Evolutionary conservation across 768 basidiomycete genomes (phyloP), one percentile per base, ranked within the genome.

Genomic region (Royoungia palumana): DNA sequence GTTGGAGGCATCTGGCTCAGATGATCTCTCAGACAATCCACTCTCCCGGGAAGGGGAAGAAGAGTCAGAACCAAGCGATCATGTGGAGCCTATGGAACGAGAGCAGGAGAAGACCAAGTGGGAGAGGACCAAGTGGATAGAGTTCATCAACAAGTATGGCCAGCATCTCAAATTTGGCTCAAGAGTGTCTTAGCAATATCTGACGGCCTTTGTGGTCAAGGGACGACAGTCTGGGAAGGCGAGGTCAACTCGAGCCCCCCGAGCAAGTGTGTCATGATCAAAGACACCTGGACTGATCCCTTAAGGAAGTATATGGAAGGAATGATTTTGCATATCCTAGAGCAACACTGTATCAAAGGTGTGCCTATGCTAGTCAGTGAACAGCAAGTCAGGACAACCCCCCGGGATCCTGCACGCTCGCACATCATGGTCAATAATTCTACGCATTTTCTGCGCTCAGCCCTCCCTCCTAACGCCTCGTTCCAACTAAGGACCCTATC

Each of bases 251-350:
- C 8, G 8, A 4, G 4, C 5, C 5, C 4, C 8, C 24, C 4
- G 8, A 8, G 4, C 24, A 25, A 25, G 24, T 25, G 4, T n/a
- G 41, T 47, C 0, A 25, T 28, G 11, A 28, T 55, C n/a, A 55
- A 55, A 30, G 46, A 51, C 34, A 25, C 32, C 6, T 55, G 49
- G 49, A 47, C 47, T 13, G 37, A 47, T 19, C 32, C 36, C 5
- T 35, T 37, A 3, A 10, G 46, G 17, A 44, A 34, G 19, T 45
- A 43, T 3, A 47, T 37, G 1, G 44, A 55, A 35, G 40, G 41
- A 4, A 20, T 9, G 13, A 55, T 55, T 6, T 20, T 55, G 7
- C 16, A 24, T 11, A 42, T 25, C 7, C 45, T 55, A 14, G 32
- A 51, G 17, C 24, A 47, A n/a, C 13, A n/a, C 7, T 19, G 12